phyloP scores from a whole-genome alignment of 2,329 filamentous ascomycete species.

The Colletotrichum agaves region DNA sequence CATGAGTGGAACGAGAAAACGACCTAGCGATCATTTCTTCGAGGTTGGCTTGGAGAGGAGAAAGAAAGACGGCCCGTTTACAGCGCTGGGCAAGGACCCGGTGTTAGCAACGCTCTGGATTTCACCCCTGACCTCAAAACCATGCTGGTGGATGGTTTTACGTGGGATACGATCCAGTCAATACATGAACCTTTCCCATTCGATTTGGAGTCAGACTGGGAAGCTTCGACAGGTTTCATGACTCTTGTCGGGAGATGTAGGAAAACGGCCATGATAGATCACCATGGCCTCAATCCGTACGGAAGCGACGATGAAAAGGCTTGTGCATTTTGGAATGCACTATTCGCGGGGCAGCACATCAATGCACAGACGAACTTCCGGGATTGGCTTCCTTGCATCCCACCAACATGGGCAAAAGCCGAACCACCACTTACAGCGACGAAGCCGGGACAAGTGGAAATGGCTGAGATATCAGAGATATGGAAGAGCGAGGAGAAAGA shows the following conservation, averaged over 20 bases:
- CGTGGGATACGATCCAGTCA: constrained; percentile 4
- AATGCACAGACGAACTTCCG: not conserved
- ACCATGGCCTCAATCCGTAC: not conserved
- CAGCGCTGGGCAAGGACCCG: not conserved
- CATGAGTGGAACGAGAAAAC: not conserved
- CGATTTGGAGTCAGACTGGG: not conserved
- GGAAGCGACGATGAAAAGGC: not conserved
- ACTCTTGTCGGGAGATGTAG: not conserved
- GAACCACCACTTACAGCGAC: not conserved
- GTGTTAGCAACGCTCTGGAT: not conserved
- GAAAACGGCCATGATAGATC: not conserved
- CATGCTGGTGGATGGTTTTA: not conserved
- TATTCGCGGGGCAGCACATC: not conserved
- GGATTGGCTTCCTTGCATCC: not conserved
- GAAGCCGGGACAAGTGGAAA: not conserved
- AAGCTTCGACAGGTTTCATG: constrained; percentile 7
- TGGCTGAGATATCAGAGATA: not conserved
- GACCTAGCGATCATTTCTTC: not conserved
- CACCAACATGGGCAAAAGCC: not conserved
- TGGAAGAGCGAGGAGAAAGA: not conserved
- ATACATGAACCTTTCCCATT: not conserved
- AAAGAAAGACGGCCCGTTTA: not conserved
- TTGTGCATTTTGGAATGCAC: not conserved
- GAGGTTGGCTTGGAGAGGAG: constrained; percentile 1
- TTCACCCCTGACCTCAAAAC: not conserved